A percentile compares a stretch with the other conserved stretches of the same genome.
These are phyloP conservation scores for Monoraphidium neglectum DNA, from an alignment of 139 green algal genomes.

Conservation along the genomic window DNA sequence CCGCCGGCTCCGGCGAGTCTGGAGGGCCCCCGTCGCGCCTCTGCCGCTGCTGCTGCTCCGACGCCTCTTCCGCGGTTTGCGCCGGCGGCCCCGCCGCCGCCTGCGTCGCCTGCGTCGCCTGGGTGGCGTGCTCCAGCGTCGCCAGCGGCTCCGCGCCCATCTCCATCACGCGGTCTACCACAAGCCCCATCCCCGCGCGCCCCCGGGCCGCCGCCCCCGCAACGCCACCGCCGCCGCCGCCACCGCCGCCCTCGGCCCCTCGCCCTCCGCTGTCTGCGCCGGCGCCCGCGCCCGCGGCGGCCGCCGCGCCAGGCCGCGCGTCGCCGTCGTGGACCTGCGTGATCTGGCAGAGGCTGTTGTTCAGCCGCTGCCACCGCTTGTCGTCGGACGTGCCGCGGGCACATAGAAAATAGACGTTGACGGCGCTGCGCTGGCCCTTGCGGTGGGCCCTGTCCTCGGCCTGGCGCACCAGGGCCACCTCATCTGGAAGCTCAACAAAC, in stretches of 20 bases:
- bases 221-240: constrained; percentile 13
- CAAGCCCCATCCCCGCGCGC: neutral
- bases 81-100: neutral
- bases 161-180: neutral
- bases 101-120: too few relatives aligned
- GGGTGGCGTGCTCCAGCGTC: neutral
- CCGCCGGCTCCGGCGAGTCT: too few relatives aligned
- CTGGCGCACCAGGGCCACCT: constrained; percentile 74
- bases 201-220: neutral
- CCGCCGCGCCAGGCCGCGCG: neutral
- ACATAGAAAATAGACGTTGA: constrained; percentile 93
- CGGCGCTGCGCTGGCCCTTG: constrained; percentile 63
- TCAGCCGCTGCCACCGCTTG: constrained; percentile 55
- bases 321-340: constrained; percentile 61
- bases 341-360: constrained; percentile 52
- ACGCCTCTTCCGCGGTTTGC: neutral
- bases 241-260: neutral
- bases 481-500: constrained; percentile 87
- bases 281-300: constrained; percentile 6
- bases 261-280: too few relatives aligned
- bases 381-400: constrained; percentile 80
- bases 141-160: neutral
- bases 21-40: too few relatives aligned
- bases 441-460: constrained; percentile 90
- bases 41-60: too few relatives aligned